Evolutionary conservation across 192 early-diverging fungal genomes (phyloP).

Genomic region (Coemansia pectinata): DNA sequence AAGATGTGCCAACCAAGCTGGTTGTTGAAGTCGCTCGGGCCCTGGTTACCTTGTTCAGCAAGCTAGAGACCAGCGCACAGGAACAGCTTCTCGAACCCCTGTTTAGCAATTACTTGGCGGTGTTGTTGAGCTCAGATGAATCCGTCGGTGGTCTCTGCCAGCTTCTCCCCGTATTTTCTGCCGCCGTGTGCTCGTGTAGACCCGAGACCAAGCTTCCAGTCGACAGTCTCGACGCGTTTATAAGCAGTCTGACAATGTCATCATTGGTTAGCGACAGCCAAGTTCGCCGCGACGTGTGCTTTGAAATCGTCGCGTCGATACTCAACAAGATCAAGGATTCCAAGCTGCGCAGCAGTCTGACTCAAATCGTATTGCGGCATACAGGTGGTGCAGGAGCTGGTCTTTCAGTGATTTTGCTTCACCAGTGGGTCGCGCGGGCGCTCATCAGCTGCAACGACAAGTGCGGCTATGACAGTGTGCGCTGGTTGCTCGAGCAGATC

Average conservation of each 20-base stretch:
- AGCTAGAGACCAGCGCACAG: slow-evolving; percentile 25
- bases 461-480: slow-evolving; percentile 34
- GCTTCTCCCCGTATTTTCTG: slow-evolving; percentile 39
- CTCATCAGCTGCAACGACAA: slow-evolving; percentile 47
- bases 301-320: slow-evolving; percentile 62
- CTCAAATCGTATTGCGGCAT: slow-evolving; percentile 15
- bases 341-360: slow-evolving; percentile 33
- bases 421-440: slow-evolving; percentile 48
- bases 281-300: slow-evolving; percentile 55
- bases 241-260: slow-evolving; percentile 41
- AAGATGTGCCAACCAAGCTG: slow-evolving; percentile 5
- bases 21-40: slow-evolving; percentile 38
- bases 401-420: slow-evolving; percentile 13
- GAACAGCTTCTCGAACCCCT: slow-evolving; percentile 13
- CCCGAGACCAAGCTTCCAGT: slow-evolving; percentile 58
- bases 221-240: slow-evolving; percentile 46
- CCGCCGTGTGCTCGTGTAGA: slow-evolving; percentile 39
- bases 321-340: slow-evolving; percentile 65
- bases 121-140: background rate
- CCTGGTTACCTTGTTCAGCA: slow-evolving; percentile 23
- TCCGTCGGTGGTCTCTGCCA: background rate
- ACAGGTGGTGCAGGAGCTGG: background rate
- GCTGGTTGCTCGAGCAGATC: slow-evolving; percentile 39
- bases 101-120: slow-evolving; percentile 22
- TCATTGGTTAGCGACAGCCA: slow-evolving; percentile 46